Evolutionary conservation across 371 early-diverging fungal species (phyloP), one percentile per base, ranked within the genome.

Genomic region (Capillidium heterosporum): DNA sequence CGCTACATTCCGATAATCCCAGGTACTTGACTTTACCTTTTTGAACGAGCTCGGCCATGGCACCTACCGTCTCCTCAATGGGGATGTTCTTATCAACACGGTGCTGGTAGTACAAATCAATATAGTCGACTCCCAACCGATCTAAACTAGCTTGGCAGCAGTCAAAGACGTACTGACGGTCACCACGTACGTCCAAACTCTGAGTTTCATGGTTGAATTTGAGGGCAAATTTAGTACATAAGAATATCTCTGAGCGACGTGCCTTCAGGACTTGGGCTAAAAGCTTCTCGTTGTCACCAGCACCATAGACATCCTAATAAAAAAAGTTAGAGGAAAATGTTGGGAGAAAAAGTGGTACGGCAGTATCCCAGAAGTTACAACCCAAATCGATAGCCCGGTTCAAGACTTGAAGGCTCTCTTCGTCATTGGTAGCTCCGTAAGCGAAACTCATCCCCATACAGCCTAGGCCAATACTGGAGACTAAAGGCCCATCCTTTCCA

Each of bases 1-100:
- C 40, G 21, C 47, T 47, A 24, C 47, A 47, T 21, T 47, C 47
- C 10, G 47, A 47, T 19, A 47, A 24, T 24, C 47, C 47, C 11
- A 47, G 47, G 47, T 47, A 47, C 21, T 47, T 47, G 11, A 47
- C 21, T 24, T 47, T 17, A 44, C 78, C 77, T 59, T 77, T 67
- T 56, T 73, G 71, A 31, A 77, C 78, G 10, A 78, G 65, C 58
- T 77, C 71, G 0, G 73, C 75, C 75, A 78, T 70, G 24, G 74
- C 78, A 0, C 15, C 42, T 13, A 77, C 73, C 0, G 74, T 77
- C 0, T 69, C 71, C 53, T 77, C 40, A 40, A 40, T 40, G 10
- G 40, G 74, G 54, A 26, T 42, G 10, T 47, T 47, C 21, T 66
- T 62, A 54, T 76, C 76, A 23, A 72, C 68, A 35, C 75, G 67